Base-by-base conservation (phyloP, 306 rosid genomes). In the Dalbergia cultrata region DNA sequence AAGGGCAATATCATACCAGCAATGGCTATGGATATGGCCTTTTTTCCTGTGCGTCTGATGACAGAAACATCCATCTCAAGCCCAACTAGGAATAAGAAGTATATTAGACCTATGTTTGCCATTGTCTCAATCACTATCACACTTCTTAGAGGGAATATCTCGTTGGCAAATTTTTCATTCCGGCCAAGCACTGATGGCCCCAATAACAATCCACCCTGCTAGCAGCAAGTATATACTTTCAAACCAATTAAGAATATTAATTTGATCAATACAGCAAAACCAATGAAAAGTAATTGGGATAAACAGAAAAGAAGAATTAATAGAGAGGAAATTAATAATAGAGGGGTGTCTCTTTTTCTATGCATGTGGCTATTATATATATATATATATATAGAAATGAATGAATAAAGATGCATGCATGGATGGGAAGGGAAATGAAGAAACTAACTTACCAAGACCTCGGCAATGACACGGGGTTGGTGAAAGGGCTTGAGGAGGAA, bases 151-250 rank as follows among this genome's bases (percentile, higher is more conserved):
- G 97, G 98, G 79, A 94, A 94, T 2, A 94, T 11, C 0, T 41
- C 3, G 33, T 53, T 67, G 6, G 86, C 90, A 82, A 91, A 91
- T 13, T 0, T 12, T 0, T 18, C 1, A 65, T 53, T 67, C 71
- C 86, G 87, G 12, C 97, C 98, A 5, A 94, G 72, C 37, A 84
- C 85, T 17, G 98, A 94, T 22, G 98, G 98, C 39, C 98, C 98
- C 66, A 94, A 77, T 7, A 92, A n/a, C 41, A 94, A 83, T 72
- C 98, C 97, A 58, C 97, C 98, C 97, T 94, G 82, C 4, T 26
- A 26, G 31, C 31, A 26, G 3, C 31, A 26, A 26, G 2, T 26
- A 74, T 7, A 26, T 6, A 63, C 73, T 49, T 35, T 39, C 18
- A 57, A 7, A 33, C 47, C 47, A 43, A 43, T 2, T 9, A 35